Evolutionary conservation across 768 basidiomycete genomes (phyloP).

Genomic region (Leccinum obscurum): DNA sequence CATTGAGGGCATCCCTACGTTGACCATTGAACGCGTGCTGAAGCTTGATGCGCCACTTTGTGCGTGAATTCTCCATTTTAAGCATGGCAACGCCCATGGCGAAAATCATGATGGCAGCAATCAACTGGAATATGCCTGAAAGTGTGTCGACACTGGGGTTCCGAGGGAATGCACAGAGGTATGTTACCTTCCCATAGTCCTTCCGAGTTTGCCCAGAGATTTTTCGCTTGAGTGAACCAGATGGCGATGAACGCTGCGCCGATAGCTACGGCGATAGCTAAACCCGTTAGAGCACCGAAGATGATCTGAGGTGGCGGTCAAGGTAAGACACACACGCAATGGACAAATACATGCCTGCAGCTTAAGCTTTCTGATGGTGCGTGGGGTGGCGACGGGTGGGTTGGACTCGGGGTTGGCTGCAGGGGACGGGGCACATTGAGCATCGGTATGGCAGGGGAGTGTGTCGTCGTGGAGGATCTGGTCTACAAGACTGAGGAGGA

Average conservation of each 20-base stretch:
- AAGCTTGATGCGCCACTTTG: slow-evolving; percentile 94
- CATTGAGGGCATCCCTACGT: slow-evolving; percentile 36
- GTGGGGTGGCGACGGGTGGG: slow-evolving; percentile 36
- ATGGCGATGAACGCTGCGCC: slow-evolving; percentile 92
- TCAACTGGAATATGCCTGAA: slow-evolving; percentile 65
- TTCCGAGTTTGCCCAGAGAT: slow-evolving; percentile 86
- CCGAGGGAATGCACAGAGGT: neutral
- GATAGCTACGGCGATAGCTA: slow-evolving; percentile 78
- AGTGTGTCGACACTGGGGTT: neutral
- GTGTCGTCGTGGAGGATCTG: slow-evolving; percentile 58
- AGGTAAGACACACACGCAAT: neutral
- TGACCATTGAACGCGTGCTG: slow-evolving; percentile 68
- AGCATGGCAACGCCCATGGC: slow-evolving; percentile 94
- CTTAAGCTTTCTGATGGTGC: slow-evolving; percentile 66
- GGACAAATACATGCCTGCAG: slow-evolving; percentile 48
- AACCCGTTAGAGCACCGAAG: slow-evolving; percentile 68
- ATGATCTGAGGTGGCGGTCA: slow-evolving; percentile 55
- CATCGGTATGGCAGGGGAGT: neutral
- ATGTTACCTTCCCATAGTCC: slow-evolving; percentile 85
- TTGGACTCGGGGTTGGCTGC: slow-evolving; percentile 21
- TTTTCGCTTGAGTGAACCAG: slow-evolving; percentile 88
- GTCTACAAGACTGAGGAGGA: slow-evolving; percentile 88
- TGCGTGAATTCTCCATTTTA: slow-evolving; percentile 89
- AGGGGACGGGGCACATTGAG: neutral
- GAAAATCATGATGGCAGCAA: slow-evolving; percentile 82